Base-by-base conservation (phyloP, 257 asterid genomes). In the Ehretia macrophylla region DNA sequence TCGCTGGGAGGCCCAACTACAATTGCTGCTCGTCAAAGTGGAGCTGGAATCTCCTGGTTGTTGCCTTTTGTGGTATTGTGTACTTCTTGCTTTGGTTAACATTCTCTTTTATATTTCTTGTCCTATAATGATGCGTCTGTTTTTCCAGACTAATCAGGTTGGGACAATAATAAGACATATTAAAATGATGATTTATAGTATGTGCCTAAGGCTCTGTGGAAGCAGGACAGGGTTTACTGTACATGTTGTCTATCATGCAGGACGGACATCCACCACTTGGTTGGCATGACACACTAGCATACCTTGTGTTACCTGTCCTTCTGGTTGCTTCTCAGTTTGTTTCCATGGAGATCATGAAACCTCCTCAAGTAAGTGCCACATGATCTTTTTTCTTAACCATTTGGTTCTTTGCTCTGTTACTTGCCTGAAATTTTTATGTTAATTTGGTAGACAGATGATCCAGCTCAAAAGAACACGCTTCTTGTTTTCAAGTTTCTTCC, bases 201-300 rank as follows among this genome's bases (percentile, higher is more conserved):
- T 6, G n/a, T 27, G 3, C 35, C 35, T 27, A 27, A 27, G 6
- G 35, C 35, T 27, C 3, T 27, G 35, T 27, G 35, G 35, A 27
- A 27, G 35, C 35, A 27, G n/a, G 35, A 27, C 35, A 27, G 35
- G 35, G 6, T 27, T 27, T 1, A 27, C 35, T 27, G n/a, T n/a
- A 27, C 54, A 49, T n/a, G 27, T 65, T 68, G 47, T 65, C 55
- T 37, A 61, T 68, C 57, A 66, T 74, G 69, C 84, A 93, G 99
- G 99, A 93, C 19, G 99, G 99, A 65, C 97, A 93, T 72, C 99
- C 99, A 17, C 97, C 99, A 52, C 85, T 89, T 70, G 99, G 99
- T 71, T 93, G 99, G 99, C 62, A 57, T 16, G 97, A 93, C 75
- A 93, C 99, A 38, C 85, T 83, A 44, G 99, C 99, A 56, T 93